These are phyloP conservation scores for Sporobolus alterniflorus DNA, from an alignment of 202 grass and related monocot species.

Conservation along the genomic window DNA sequence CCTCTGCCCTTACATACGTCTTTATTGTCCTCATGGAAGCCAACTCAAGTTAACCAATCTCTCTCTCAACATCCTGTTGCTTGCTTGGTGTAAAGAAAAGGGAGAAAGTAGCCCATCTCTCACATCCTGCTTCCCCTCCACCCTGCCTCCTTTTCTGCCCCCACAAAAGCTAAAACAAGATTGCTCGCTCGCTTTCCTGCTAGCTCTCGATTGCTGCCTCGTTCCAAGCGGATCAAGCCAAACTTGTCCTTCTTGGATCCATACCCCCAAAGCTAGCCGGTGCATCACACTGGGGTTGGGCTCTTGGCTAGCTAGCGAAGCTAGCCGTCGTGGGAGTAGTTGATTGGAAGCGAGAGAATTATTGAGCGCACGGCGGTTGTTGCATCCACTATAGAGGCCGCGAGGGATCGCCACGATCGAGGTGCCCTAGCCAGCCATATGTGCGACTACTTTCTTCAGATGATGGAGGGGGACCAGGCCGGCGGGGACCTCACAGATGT, in stretches of 20 bases:
- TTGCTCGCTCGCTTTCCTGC: constrained; percentile 1
- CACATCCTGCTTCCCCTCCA: constrained; percentile 70
- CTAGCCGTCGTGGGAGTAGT: neutral
- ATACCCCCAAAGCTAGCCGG: neutral
- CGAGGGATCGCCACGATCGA: constrained; percentile 9
- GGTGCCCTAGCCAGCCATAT: constrained; percentile 50
- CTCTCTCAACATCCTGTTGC: neutral
- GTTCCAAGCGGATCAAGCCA: constrained; percentile 37
- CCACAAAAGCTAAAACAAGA: constrained; percentile 36
- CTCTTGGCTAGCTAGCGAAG: neutral
- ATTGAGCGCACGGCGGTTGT: constrained; percentile 28
- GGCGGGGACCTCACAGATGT: constrained; percentile 78
- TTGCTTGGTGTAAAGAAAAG: constrained; percentile 64
- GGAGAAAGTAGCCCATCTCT: constrained; percentile 46
- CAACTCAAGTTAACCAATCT: constrained; percentile 65
- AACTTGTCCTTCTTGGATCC: constrained; percentile 20
- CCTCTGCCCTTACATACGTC: constrained; percentile 49
- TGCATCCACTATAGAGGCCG: constrained; percentile 45
- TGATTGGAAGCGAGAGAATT: constrained; percentile 34
- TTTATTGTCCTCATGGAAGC: constrained; percentile 66
- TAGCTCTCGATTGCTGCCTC: neutral
- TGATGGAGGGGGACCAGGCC: constrained; percentile 74
- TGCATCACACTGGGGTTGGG: neutral
- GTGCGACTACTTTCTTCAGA: constrained; percentile 93
- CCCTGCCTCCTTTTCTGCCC: constrained; percentile 57